Base-by-base conservation (phyloP, 331 rosid species). In the Rhamnella rubrinervis region DNA sequence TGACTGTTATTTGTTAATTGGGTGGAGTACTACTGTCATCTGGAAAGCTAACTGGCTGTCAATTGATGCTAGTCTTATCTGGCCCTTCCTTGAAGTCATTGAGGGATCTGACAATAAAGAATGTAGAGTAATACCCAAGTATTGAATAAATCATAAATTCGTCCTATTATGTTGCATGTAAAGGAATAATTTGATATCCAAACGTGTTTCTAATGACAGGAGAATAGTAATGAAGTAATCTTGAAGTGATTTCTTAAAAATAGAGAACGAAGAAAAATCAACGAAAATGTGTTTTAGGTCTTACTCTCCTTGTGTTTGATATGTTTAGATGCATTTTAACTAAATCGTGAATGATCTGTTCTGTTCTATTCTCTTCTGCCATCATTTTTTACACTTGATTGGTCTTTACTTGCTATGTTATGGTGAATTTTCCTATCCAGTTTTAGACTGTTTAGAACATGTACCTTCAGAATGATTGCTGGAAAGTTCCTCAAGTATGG, bases 401-500 rank as follows among this genome's bases (percentile, higher is more conserved):
- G 61, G 47, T 63, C 52, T 76, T 63, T 40, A 46, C 9, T 4
- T 55, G 60, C 20, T 37, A 53, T 35, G 14, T 44, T 44, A 44
- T 44, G 49, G 49, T 26, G 38, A 31, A 25, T 21, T 31, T 4
- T 17, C 12, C 21, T 23, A 1, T 56, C 8, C 6, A 19, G 21
- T n/a, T 19, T 28, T 19, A 3, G 17, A 5, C n/a, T 49, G 5
- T 50, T 62, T 59, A 17, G 37, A 49, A 38, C n/a, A 49, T 55
- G 2, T 31, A 5, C 51, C 20, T 55, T 55, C 28, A 26, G 7
- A 37, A 37, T 6, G 23, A 10, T 21, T 21, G 51, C 65, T 11
- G 47, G 28, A 44, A 71, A 53, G 55, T 40, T 59, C 67, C 65
- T 71, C 55, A 47, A 14, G 21, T 52, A 44, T 21, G 25, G 66